phyloP scores from a whole-genome alignment of 2,329 filamentous ascomycete species.

The Penicillium sp. region DNA sequence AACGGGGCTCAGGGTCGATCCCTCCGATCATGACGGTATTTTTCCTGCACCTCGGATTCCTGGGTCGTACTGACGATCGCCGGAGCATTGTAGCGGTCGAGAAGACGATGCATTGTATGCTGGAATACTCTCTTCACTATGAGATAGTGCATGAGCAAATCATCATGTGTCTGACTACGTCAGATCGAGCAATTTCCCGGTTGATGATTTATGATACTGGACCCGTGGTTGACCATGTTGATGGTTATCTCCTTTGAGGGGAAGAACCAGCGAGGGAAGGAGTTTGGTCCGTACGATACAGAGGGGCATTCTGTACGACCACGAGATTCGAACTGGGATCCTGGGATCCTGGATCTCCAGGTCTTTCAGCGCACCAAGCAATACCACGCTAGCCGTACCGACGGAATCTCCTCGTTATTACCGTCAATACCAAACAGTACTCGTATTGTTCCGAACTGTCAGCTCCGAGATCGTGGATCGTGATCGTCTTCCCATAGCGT shows the following conservation, averaged over 20 bases:
- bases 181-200: neutral
- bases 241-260: constrained; percentile 1
- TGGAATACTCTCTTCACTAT: too few relatives aligned
- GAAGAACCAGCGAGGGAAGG: neutral
- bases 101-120: neutral
- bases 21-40: constrained; percentile 30
- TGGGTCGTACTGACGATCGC: constrained; percentile 29
- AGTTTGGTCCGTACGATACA: neutral
- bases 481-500: constrained; percentile 43
- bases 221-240: neutral
- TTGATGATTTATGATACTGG: neutral
- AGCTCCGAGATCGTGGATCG: constrained; percentile 45
- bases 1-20: constrained; percentile 33
- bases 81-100: constrained; percentile 18
- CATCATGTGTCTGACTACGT: neutral
- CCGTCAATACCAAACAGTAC: neutral
- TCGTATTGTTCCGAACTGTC: constrained; percentile 35
- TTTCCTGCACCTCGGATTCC: constrained; percentile 31
- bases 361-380: neutral
- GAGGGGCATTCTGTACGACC: neutral
- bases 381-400: neutral
- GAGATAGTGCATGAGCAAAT: too few relatives aligned
- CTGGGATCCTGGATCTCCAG: neutral
- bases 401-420: neutral
- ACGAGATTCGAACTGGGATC: neutral